Percentiles rank a stretch among this genome's conserved stretches.
phyloP scores from a whole-genome alignment of 768 basidiomycete genomes.

The Erythrobasidium yunnanense region DNA sequence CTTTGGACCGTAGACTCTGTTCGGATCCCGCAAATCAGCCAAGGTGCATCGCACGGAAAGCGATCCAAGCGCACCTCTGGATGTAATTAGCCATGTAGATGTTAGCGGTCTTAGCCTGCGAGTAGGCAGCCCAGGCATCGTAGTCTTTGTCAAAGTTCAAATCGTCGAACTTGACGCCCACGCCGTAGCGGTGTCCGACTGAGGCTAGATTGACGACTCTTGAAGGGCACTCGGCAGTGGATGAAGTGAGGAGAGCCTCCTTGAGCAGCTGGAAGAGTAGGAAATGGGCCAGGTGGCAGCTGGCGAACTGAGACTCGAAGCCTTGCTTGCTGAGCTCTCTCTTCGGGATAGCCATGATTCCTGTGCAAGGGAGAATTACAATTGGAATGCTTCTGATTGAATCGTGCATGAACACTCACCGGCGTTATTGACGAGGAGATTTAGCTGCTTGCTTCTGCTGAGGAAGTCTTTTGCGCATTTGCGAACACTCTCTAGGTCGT shows the following conservation, averaged over 20 bases:
- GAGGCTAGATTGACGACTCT: slow-evolving; percentile 12
- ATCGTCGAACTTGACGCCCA: slow-evolving; percentile 1
- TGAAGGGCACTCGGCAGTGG: slow-evolving; percentile 5
- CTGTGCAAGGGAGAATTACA: not conserved
- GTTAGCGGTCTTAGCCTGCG: slow-evolving; percentile 6
- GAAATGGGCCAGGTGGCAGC: slow-evolving; percentile 17
- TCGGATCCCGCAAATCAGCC: not conserved
- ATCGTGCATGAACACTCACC: not conserved
- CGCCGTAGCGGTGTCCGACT: not conserved
- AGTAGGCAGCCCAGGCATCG: not conserved
- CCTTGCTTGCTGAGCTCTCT: not conserved
- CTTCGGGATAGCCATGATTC: not conserved
- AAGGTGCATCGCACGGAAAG: not conserved
- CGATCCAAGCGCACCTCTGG: not conserved
- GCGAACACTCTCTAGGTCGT: slow-evolving; percentile 15
- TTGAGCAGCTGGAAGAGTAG: slow-evolving; percentile 9
- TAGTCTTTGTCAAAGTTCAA: not conserved
- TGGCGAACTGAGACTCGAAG: slow-evolving; percentile 9
- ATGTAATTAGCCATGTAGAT: slow-evolving; percentile 17
- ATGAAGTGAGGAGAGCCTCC: not conserved
- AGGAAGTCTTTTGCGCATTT: slow-evolving; percentile 4
- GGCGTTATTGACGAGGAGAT: slow-evolving; percentile 16
- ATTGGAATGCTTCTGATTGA: not conserved
- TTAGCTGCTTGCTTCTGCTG: not conserved
- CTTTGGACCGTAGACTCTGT: not conserved